A percentile compares a stretch with the other conserved stretches of the same genome.
These are phyloP conservation scores for Phytophthora ramorum DNA, from an alignment of 352 stramenopile species.

Conservation along the genomic window DNA sequence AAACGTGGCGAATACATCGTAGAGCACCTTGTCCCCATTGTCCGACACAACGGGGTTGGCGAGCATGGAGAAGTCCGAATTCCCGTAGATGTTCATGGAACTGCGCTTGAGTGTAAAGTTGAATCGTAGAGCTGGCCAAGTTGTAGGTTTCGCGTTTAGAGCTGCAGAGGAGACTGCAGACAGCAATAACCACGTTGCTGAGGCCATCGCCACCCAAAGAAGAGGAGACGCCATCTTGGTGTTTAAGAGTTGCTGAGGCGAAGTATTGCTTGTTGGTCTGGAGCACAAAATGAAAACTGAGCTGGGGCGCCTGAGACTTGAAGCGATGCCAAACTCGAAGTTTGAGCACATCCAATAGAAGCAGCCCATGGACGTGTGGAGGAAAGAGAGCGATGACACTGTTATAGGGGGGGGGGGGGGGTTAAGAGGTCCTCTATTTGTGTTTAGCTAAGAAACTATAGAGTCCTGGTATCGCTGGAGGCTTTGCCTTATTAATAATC, in stretches of 20 bases:
- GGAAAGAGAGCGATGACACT: background rate
- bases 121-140: conserved; percentile 33
- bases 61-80: conserved; percentile 38
- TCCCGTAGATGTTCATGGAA: conserved; percentile 38
- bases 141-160: background rate
- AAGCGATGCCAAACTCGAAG: background rate
- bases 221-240: background rate
- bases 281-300: background rate
- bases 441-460: no score
- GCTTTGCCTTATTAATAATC: no score
- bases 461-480: no score
- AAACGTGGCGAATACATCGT: conserved; percentile 30
- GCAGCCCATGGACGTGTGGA: no score
- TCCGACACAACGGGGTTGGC: conserved; percentile 26
- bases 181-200: background rate
- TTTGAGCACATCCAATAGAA: background rate
- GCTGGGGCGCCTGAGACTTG: background rate
- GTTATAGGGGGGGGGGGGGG: no score
- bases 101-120: conserved; percentile 41
- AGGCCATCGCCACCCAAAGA: background rate
- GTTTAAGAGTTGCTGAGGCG: background rate
- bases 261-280: background rate
- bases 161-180: no score
- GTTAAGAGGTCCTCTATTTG: no score
- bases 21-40: conserved; percentile 26